Percentiles rank a stretch among this genome's conserved stretches.
Conservation (phyloP, 768 basidiomycete species). For the Steccherinum ochraceum region DNA sequence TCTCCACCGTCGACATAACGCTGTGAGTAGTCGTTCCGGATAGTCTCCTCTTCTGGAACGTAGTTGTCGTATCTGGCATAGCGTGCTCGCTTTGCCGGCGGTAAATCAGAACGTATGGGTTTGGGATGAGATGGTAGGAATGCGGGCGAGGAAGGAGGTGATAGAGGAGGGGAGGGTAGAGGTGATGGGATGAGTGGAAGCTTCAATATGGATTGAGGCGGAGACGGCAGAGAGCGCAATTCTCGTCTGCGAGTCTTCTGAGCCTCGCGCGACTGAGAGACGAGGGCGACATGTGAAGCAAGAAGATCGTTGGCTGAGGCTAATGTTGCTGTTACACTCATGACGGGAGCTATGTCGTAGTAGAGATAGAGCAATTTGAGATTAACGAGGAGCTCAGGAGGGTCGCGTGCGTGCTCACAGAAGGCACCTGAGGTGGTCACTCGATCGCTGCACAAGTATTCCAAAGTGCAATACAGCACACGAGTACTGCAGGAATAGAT, state of each 20-base stretch:
- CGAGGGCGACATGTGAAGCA: slow-evolving; percentile 51
- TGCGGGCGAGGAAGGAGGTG: slow-evolving; percentile 37
- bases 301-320: slow-evolving; percentile 61
- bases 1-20: slow-evolving; percentile 87
- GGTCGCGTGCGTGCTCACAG: no score
- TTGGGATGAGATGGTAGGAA: slow-evolving; percentile 26
- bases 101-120: slow-evolving; percentile 42
- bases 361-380: neutral
- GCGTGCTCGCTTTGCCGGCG: slow-evolving; percentile 71
- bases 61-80: slow-evolving; percentile 72
- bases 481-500: no score
- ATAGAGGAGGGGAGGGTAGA: slow-evolving; percentile 43
- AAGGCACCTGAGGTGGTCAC: no score
- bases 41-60: slow-evolving; percentile 90
- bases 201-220: slow-evolving; percentile 47
- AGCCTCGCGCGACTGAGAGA: slow-evolving; percentile 45
- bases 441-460: no score
- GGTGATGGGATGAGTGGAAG: slow-evolving; percentile 56
- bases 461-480: no score
- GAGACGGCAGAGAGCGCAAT: slow-evolving; percentile 47
- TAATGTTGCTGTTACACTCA: slow-evolving; percentile 33
- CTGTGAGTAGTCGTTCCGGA: slow-evolving; percentile 92
- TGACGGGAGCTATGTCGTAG: neutral
- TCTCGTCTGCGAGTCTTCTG: slow-evolving; percentile 55
- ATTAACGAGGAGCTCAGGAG: no score